These are phyloP conservation scores for Lachancea quebecensis DNA, from an alignment of 805 yeast species.

Conservation along the genomic window DNA sequence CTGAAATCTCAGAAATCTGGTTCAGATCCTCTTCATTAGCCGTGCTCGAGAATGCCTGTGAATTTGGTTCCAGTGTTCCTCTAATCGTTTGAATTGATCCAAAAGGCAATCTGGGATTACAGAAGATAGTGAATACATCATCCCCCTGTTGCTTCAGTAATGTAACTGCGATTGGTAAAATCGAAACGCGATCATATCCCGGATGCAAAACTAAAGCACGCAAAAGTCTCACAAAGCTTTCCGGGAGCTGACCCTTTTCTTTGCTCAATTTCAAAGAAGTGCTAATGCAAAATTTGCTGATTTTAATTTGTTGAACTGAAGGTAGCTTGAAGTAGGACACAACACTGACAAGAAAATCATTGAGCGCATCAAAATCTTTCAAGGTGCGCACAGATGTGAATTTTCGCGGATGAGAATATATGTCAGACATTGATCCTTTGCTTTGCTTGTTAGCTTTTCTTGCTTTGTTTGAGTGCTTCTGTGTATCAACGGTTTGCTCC, in stretches of 20 bases:
- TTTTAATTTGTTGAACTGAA: slow-evolving; percentile 53
- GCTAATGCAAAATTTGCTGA: slow-evolving; percentile 41
- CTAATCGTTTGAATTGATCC: slow-evolving; percentile 25
- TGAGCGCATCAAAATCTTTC: slow-evolving; percentile 28
- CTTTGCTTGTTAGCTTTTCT: slow-evolving; percentile 38
- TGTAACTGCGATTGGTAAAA: slow-evolving; percentile 62
- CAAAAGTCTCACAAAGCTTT: slow-evolving; percentile 35
- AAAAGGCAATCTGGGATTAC: slow-evolving; percentile 72
- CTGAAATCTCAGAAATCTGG: background rate
- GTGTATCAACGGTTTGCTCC: slow-evolving; percentile 30
- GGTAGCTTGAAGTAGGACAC: slow-evolving; percentile 47
- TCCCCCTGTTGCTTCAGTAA: slow-evolving; percentile 42
- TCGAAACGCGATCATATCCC: slow-evolving; percentile 51
- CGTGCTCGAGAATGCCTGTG: background rate
- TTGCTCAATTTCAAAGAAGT: slow-evolving; percentile 32
- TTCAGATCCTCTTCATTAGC: background rate
- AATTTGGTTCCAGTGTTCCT: slow-evolving; percentile 1
- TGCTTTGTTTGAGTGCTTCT: slow-evolving; percentile 35
- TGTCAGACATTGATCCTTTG: slow-evolving; percentile 53
- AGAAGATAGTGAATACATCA: slow-evolving; percentile 49
- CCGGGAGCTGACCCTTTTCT: slow-evolving; percentile 24
- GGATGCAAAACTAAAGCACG: slow-evolving; percentile 61
- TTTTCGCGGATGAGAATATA: slow-evolving; percentile 56
- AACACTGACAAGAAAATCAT: slow-evolving; percentile 42
- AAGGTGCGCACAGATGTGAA: slow-evolving; percentile 40